Conservation (phyloP, 352 stramenopile species). For the Stramenopiles sp. region DNA sequence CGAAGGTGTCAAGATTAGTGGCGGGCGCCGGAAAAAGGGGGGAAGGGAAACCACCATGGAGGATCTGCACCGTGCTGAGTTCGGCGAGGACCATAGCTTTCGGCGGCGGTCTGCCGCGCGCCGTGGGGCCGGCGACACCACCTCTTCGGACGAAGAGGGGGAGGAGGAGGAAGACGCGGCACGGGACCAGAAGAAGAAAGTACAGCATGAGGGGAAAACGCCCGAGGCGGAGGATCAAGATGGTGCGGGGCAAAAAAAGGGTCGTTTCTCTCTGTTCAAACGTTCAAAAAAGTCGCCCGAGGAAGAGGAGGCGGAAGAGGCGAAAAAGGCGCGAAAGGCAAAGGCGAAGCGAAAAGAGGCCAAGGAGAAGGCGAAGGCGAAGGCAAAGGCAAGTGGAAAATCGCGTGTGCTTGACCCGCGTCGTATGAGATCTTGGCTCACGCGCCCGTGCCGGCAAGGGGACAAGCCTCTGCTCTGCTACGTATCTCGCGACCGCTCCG, state of each 20-base stretch:
- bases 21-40: background rate
- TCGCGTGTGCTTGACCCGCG: conserved; percentile 14
- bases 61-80: background rate
- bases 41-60: background rate
- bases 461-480: conserved; percentile 27
- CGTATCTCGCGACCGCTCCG: conserved; percentile 34
- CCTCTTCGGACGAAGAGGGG: background rate
- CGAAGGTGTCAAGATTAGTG: no score
- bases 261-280: background rate
- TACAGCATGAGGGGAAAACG: background rate
- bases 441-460: background rate
- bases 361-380: background rate
- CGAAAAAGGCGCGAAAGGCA: background rate
- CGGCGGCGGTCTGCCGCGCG: background rate
- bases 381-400: background rate
- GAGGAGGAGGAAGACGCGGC: background rate
- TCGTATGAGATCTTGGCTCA: conserved; percentile 25
- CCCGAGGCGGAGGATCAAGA: background rate
- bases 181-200: background rate
- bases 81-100: background rate
- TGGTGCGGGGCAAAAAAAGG: background rate
- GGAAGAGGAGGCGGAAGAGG: background rate
- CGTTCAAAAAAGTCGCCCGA: background rate
- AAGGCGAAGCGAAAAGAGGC: background rate
- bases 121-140: background rate